Base-by-base conservation (phyloP, 1,284 basidiomycete genomes). In the Ceratobasidium sp. region DNA sequence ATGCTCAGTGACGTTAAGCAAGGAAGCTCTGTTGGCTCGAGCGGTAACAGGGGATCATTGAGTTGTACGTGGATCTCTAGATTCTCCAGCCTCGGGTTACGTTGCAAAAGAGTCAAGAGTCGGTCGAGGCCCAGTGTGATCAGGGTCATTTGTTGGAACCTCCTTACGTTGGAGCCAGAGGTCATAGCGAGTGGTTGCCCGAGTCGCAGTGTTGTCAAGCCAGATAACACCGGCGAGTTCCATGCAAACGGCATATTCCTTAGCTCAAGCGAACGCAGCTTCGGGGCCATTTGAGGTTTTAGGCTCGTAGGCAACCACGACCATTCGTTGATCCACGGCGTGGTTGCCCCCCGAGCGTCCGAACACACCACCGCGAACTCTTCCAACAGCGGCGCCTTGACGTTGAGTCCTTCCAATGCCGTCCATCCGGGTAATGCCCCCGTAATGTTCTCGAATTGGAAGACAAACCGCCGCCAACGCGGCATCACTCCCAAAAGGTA, bases 181-280 rank as follows among this genome's bases (percentile, higher is more conserved):
- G 65, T 45, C 30, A 69, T 21, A 16, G 65, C 34, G 18, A 69
- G 36, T 2, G 65, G 65, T 39, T 69, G 65, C 3, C 65, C 65
- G 18, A 69, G 52, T 45, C 65, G 65, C 21, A 69, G 53, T 6
- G 65, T 57, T 16, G 65, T 69, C 39, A 69, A 46, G 26, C 53
- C 53, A n/a, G 52, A 57, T 26, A 69, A 46, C 12, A 69, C 48
- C 21, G 65, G 53, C 1, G 65, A 52, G 65, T 69, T 69, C 65
- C 65, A 69, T 9, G 65, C 36, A 39, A 69, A 69, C 12, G 65
- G 65, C 65, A 69, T 69, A n/a, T 69, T 69, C 28, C 65, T 69
- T 53, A 69, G 23, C 53, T 69, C 65, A 39, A 69, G 65, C 18
- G 65, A 57, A 23, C 53, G 52, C 39, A 69, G 26, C 39, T 26